Percentiles rank a stretch among this genome's conserved stretches.
phyloP scores from a whole-genome alignment of 176 grass and related monocot species.

The Puccinellia tenuiflora region DNA sequence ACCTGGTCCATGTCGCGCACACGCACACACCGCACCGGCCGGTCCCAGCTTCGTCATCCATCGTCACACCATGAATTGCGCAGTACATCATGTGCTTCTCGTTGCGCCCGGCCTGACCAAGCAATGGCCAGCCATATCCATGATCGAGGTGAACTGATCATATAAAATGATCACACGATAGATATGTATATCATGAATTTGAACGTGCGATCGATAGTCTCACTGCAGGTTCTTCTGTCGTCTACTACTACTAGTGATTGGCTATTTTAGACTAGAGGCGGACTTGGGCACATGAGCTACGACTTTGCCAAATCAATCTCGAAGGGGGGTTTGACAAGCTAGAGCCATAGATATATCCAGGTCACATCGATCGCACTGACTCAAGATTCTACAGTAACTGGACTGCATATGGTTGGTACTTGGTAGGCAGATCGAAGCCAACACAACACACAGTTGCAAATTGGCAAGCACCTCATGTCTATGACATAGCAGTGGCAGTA shows the following conservation, averaged over 20 bases:
- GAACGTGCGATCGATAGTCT: background rate
- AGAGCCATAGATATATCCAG: background rate
- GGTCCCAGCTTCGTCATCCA: background rate
- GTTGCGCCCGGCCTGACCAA: background rate
- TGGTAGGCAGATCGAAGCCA: background rate
- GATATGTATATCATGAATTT: background rate
- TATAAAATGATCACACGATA: background rate
- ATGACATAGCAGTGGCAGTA: background rate
- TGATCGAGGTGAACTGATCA: background rate
- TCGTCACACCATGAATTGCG: background rate
- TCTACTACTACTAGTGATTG: slow-evolving; percentile 1
- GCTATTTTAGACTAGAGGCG: slow-evolving; percentile 12
- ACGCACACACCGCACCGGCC: background rate
- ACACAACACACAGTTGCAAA: background rate
- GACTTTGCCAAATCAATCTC: slow-evolving; percentile 7
- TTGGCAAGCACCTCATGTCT: slow-evolving; percentile 26
- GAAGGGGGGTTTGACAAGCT: background rate
- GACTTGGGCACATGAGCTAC: background rate
- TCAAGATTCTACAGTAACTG: background rate
- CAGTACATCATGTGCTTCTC: background rate
- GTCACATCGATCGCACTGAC: slow-evolving; percentile 14
- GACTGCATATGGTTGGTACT: background rate
- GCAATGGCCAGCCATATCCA: background rate
- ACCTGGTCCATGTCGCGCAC: slow-evolving; percentile 24
- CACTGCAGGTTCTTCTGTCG: background rate